Evolutionary conservation across 768 basidiomycete genomes (phyloP).

Genomic region (Tricholoma flavovirens): DNA sequence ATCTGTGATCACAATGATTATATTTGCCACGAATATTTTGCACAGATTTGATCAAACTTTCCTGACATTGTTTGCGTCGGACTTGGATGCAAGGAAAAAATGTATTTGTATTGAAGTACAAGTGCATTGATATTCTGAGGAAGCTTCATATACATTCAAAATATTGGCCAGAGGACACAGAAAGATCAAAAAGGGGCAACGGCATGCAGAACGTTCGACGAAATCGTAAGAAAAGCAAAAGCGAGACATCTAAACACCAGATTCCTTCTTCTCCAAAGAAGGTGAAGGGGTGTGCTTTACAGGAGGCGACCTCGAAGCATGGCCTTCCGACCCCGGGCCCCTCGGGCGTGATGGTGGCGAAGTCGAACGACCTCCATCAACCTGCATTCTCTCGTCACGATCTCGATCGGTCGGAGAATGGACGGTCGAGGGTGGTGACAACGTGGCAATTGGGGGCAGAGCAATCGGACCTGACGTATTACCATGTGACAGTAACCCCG

Average conservation of each 20-base stretch:
- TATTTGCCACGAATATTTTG: too few relatives aligned
- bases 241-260: constrained; percentile 1
- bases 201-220: constrained; percentile 8
- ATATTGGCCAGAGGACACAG: not conserved
- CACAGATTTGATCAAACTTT: too few relatives aligned
- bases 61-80: too few relatives aligned
- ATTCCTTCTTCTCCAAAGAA: constrained; percentile 38
- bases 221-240: not conserved
- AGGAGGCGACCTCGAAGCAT: constrained; percentile 44
- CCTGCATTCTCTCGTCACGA: constrained; percentile 50
- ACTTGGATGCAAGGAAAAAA: not conserved
- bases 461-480: constrained; percentile 38
- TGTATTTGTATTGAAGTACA: not conserved
- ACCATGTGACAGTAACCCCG: constrained; percentile 38
- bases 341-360: constrained; percentile 51
- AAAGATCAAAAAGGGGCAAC: constrained; percentile 4
- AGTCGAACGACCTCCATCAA: constrained; percentile 43
- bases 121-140: not conserved
- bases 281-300: constrained; percentile 53
- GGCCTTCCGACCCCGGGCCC: constrained; percentile 43
- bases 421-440: constrained; percentile 55
- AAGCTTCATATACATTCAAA: not conserved
- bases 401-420: constrained; percentile 46
- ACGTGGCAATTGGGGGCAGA: constrained; percentile 65
- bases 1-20: too few relatives aligned